Conservation (phyloP, 2,329 filamentous ascomycete species). For the Rugonectria rugulosa region DNA sequence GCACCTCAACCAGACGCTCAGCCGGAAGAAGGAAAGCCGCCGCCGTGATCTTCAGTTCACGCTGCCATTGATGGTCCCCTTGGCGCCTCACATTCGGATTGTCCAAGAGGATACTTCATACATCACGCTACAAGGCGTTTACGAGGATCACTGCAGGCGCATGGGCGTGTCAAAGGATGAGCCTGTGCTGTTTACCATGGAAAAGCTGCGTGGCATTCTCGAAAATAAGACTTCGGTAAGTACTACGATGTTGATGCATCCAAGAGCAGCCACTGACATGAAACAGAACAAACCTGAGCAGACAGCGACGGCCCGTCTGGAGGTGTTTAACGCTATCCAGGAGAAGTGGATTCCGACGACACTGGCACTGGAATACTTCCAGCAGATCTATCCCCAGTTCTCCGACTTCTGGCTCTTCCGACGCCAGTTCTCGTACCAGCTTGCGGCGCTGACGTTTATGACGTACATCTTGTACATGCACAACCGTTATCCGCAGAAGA, state of each 20-base stretch:
- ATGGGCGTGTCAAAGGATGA: constrained; percentile 93
- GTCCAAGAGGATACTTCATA: constrained; percentile 96
- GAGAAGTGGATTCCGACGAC: constrained; percentile 89
- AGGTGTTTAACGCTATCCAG: constrained; percentile 95
- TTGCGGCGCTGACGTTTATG: constrained; percentile 95
- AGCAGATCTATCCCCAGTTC: constrained; percentile 84
- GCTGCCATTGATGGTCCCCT: constrained; percentile 91
- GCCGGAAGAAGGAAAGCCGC: constrained; percentile 93
- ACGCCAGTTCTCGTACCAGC: constrained; percentile 94
- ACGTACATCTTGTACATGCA: constrained; percentile 98
- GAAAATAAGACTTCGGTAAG: constrained; percentile 71
- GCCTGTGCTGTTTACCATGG: constrained; percentile 92
- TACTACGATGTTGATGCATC: constrained; percentile 22
- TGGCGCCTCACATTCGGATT: constrained; percentile 93
- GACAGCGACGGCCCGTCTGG: constrained; percentile 75
- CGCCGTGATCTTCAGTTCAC: constrained; percentile 96
- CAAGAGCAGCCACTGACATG: constrained; percentile 17
- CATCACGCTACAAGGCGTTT: constrained; percentile 92
- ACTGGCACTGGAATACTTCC: constrained; percentile 88
- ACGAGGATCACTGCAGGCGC: constrained; percentile 93
- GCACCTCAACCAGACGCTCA: constrained; percentile 91
- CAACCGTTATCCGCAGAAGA: constrained; percentile 93
- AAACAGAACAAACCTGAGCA: constrained; percentile 73
- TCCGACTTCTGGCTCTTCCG: constrained; percentile 99
- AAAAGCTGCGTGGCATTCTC: constrained; percentile 82